phyloP scores from a whole-genome alignment of 768 basidiomycete genomes.

The Lactarius tabidus region DNA sequence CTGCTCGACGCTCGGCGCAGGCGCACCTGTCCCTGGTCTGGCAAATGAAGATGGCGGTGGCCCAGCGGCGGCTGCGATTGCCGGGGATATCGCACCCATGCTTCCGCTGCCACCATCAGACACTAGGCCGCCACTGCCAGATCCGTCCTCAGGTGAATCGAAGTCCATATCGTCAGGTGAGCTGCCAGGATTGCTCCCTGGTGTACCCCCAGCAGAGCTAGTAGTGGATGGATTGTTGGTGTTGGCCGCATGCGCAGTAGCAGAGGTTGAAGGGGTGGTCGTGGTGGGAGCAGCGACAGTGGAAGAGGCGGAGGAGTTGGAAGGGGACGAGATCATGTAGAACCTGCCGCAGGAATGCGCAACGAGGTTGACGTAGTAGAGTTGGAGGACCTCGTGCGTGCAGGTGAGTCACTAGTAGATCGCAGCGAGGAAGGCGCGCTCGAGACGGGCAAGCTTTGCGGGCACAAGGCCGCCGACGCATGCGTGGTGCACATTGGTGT shows the following conservation, averaged over 20 bases:
- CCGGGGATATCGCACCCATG: constrained; percentile 35
- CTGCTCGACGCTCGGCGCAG: constrained; percentile 72
- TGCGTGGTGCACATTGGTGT: constrained; percentile 91
- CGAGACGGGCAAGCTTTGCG: constrained; percentile 88
- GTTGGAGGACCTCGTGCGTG: no score
- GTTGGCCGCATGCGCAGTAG: constrained; percentile 40
- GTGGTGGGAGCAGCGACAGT: no score
- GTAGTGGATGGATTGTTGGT: background rate
- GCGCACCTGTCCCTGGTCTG: constrained; percentile 30
- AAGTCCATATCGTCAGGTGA: constrained; percentile 14
- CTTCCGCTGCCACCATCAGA: constrained; percentile 14
- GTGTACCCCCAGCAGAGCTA: background rate
- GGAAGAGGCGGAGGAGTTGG: background rate
- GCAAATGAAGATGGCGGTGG: constrained; percentile 37
- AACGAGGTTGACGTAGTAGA: no score
- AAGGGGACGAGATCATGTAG: no score
- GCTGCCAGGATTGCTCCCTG: constrained; percentile 26
- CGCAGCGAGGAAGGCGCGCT: constrained; percentile 75
- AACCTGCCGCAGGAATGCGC: no score
- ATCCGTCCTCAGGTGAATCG: constrained; percentile 53
- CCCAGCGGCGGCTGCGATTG: constrained; percentile 37
- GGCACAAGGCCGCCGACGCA: constrained; percentile 88
- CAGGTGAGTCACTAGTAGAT: constrained; percentile 96
- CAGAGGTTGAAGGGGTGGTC: constrained; percentile 29
- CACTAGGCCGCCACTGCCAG: constrained; percentile 30